Evolutionary conservation across 1,284 basidiomycete species (phyloP), one percentile per base, ranked within the genome.

Genomic region (Leucoagaricus sp.): DNA sequence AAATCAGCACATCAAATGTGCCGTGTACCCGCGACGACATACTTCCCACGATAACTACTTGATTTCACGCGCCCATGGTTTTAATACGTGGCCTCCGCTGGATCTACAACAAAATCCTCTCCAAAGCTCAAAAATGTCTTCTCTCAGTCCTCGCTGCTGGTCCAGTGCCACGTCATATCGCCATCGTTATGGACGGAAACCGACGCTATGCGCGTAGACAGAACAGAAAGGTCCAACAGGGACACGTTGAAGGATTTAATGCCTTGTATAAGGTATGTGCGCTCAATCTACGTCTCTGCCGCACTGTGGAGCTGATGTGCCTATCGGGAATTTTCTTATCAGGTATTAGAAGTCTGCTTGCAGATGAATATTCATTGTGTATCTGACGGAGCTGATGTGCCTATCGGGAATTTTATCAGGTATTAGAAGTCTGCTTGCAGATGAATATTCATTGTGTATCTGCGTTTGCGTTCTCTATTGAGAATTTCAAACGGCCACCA

Each of bases 101-200:
- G 55, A 51, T 51, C 19, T 47, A 45, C 44, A 46, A 67, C 60
- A 71, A 72, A 63, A 56, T 74, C 44, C 50, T 64, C 8, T 60
- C 64, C 17, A 72, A 67, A 42, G 68, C 72, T 6, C 74, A 75
- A 55, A 68, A 74, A 53, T 64, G 84, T 13, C 67, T 93, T 21
- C 77, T 94, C 53, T 72, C 74, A 53, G 73, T 93, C 23, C 79
- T 96, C 36, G 77, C 87, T 0, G 77, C 87, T 5, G 96, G 96
- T 0, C 96, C 97, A 1, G 80, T 97, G 19, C 97, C 97, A 0
- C 73, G 79, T 41, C 97, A 99, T 77, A 84, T 99, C 41, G 96
- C 92, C 2, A 96, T 99, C 69, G 91, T 98, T 34, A 97, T 99
- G 94, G 97, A 99, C 66, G 97, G 97, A 4, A 99, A 99, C 71